Conservation (phyloP, 169 alveolate species). For the Cryptosporidium ryanae region DNA sequence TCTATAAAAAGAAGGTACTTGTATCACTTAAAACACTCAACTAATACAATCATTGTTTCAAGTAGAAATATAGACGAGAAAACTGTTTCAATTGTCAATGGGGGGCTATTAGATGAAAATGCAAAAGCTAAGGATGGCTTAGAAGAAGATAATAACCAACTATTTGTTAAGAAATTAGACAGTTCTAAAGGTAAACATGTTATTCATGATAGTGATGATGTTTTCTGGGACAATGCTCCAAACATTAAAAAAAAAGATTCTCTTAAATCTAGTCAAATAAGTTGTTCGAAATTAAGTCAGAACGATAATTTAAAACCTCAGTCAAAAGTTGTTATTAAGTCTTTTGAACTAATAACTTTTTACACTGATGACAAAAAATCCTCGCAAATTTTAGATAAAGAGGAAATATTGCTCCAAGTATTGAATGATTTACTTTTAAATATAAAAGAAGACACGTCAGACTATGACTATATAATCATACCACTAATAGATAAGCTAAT, state of each 20-base stretch:
- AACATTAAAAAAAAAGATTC: neutral
- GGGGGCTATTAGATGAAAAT: too few relatives aligned
- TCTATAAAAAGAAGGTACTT: neutral
- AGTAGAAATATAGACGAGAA: neutral
- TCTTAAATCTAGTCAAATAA: neutral
- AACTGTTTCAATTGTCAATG: too few relatives aligned
- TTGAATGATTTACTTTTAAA: constrained; percentile 15
- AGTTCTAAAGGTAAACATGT: neutral
- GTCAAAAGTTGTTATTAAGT: neutral
- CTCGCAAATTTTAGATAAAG: constrained; percentile 7
- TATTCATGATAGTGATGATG: constrained; percentile 33
- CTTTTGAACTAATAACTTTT: constrained; percentile 16
- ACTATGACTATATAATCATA: constrained; percentile 19
- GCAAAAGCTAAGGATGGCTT: neutral
- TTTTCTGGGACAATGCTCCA: constrained; percentile 57
- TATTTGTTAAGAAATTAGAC: neutral
- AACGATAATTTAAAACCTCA: neutral
- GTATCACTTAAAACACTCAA: neutral
- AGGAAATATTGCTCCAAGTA: constrained; percentile 1
- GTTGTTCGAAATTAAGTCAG: neutral
- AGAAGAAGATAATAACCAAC: neutral
- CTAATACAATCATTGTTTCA: neutral
- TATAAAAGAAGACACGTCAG: constrained; percentile 18
- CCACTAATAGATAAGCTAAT: constrained; percentile 52
- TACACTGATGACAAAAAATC: constrained; percentile 61